Base-by-base conservation (phyloP, 2,329 filamentous ascomycete species). In the Exophiala bonariae region DNA sequence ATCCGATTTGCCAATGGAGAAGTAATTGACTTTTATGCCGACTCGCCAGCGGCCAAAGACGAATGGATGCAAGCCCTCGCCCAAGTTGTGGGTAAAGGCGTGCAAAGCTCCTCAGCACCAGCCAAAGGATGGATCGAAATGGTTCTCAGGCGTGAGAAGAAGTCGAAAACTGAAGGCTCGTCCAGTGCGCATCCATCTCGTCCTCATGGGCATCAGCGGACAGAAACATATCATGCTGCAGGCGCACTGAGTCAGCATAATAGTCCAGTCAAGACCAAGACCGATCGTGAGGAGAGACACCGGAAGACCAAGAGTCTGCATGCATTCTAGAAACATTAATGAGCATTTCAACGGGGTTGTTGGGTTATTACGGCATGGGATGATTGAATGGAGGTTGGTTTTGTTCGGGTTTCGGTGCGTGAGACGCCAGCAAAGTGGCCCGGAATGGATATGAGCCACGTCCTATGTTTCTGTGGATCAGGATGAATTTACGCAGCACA, bases 1-100 rank as follows among this genome's bases (percentile, higher is more conserved):
- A 95, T 99, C 66, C 89, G 92, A 48, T 99, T 99, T 71, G 95
- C 89, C 66, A 99, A 99, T 63, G 93, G 93, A 52, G 93, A 99
- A 71, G 84, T 96, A 55, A 99, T 99, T 64, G 92, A 97, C 74
- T 97, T 97, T 67, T 97, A 99, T 64, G 93, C 92, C 63, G 92
- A 97, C 68, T 91, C 83, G 23, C 81, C 85, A 2, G 81, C 81
- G 31, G 86, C 93, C 63, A 99, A 97, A 72, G 89, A 96, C 36
- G 86, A 83, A 44, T 99, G 93, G 93, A 93, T 99, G 87, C 84
- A 83, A 65, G 86, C 89, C 11, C 81, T 99, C 17, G 79, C 79
- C 3, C 90, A 97, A 46, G 75, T 76, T 10, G 76, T 85, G 2
- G 81, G 81, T 54, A 82, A 81, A 56, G 65, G 66, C 28, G 61